Evolutionary conservation across 176 grass and related monocot species (phyloP).

Genomic region (Ampelocalamus luodianensis): DNA sequence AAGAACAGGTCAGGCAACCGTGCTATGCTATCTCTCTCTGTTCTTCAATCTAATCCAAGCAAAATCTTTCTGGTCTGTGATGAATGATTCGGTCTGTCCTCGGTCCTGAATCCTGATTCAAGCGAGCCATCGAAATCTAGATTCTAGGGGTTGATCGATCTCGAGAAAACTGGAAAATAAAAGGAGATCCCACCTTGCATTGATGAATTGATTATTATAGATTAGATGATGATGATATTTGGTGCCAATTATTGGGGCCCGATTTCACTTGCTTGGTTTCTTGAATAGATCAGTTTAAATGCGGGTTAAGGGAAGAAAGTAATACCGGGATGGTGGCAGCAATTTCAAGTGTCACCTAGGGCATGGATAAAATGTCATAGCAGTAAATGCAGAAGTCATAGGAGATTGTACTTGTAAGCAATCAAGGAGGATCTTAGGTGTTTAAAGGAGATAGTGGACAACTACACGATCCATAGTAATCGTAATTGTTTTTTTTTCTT

Average conservation of each 20-base stretch:
- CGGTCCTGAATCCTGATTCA: too few species aligned
- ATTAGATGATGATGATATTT: not conserved
- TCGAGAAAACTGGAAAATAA: too few species aligned
- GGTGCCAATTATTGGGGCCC: not conserved
- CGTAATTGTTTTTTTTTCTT: not conserved
- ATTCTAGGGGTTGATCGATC: too few species aligned
- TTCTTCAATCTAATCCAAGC: not conserved
- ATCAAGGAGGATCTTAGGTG: not conserved
- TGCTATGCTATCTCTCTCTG: not conserved
- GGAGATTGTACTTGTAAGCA: not conserved
- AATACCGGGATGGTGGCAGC: not conserved
- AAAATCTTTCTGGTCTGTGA: not conserved
- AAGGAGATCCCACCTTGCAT: too few species aligned
- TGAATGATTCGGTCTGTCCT: not conserved
- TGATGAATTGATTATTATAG: too few species aligned
- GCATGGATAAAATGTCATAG: not conserved
- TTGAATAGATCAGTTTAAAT: not conserved
- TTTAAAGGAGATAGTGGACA: not conserved
- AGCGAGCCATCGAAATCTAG: too few species aligned
- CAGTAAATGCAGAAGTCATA: not conserved
- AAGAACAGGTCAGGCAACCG: constrained; percentile 69
- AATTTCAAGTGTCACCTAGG: not conserved
- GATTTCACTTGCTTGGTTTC: not conserved
- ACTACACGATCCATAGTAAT: not conserved
- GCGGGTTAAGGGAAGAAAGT: not conserved